phyloP scores from a whole-genome alignment of 2,329 filamentous ascomycete genomes.

The Neonectria punicea region DNA sequence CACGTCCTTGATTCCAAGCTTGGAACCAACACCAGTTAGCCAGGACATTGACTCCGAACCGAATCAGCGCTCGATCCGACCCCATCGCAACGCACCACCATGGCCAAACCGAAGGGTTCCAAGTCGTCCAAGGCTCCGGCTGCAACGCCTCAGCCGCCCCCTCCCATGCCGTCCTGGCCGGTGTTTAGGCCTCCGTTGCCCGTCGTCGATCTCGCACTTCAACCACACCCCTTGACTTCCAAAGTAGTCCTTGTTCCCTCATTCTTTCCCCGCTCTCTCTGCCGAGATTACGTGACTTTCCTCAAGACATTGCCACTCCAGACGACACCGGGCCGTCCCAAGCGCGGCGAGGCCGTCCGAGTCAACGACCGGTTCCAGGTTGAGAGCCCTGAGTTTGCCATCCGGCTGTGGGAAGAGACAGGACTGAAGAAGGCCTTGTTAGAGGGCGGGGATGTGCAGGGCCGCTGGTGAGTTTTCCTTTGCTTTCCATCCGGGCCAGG shows the following conservation, averaged over 20 bases:
- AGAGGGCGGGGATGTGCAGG: conserved; percentile 49
- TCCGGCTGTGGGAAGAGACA: conserved; percentile 80
- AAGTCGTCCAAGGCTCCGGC: conserved; percentile 39
- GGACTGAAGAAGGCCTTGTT: conserved; percentile 73
- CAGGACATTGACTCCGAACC: neutral
- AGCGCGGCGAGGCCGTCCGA: conserved; percentile 81
- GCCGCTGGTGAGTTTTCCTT: conserved; percentile 56
- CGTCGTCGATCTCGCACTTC: conserved; percentile 69
- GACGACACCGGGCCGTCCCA: conserved; percentile 83
- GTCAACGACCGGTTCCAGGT: conserved; percentile 93
- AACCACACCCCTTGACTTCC: conserved; percentile 58
- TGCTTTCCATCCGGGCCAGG: conserved; percentile 6
- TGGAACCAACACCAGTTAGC: neutral
- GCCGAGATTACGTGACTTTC: conserved; percentile 80
- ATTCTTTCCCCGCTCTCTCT: conserved; percentile 80
- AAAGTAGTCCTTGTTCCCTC: conserved; percentile 80
- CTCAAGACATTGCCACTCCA: conserved; percentile 74
- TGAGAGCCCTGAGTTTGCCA: conserved; percentile 78
- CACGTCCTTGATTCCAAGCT: neutral
- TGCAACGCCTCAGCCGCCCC: conserved; percentile 45
- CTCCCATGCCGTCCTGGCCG: conserved; percentile 68
- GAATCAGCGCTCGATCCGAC: neutral
- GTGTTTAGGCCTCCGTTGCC: conserved; percentile 75
- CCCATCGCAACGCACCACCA: conserved; percentile 24
- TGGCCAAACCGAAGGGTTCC: conserved; percentile 49